phyloP scores from a whole-genome alignment of 768 basidiomycete species.

The Suillus subaureus region DNA sequence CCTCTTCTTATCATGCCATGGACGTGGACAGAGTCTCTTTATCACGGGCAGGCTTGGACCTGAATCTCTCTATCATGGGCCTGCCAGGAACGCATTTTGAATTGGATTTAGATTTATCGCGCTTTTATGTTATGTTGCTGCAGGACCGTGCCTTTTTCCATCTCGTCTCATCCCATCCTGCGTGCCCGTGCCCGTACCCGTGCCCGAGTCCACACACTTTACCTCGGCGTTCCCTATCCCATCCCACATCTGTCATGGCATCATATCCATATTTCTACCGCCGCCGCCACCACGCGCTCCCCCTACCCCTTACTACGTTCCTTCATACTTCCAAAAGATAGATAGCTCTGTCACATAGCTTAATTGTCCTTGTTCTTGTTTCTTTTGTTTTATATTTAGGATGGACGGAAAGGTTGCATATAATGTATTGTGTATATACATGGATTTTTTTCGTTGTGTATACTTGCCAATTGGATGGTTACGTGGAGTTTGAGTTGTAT shows the following conservation, averaged over 20 bases:
- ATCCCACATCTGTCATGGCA: not conserved
- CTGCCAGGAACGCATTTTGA: not conserved
- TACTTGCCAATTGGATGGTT: not conserved
- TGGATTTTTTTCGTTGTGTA: not conserved
- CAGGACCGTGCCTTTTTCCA: not conserved
- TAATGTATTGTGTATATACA: not conserved
- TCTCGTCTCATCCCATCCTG: not conserved
- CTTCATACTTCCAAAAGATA: not conserved
- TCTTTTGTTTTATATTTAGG: not conserved
- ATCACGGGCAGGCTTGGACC: not conserved
- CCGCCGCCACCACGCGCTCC: not conserved
- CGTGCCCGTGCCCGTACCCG: not conserved
- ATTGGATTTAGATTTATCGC: not conserved
- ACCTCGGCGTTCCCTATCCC: not conserved
- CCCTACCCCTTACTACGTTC: not conserved
- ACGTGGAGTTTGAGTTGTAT: not conserved
- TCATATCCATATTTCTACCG: not conserved
- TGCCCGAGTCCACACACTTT: not conserved
- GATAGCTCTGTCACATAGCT: slow-evolving; percentile 4
- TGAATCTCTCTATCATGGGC: not conserved
- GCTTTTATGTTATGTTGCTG: not conserved
- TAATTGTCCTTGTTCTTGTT: not conserved
- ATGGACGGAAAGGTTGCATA: not conserved
- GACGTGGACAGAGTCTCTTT: not conserved
- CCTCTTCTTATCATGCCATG: not conserved